These are phyloP conservation scores for Trametes versicolor DNA, from an alignment of 1,284 basidiomycete genomes.

Conservation along the genomic window DNA sequence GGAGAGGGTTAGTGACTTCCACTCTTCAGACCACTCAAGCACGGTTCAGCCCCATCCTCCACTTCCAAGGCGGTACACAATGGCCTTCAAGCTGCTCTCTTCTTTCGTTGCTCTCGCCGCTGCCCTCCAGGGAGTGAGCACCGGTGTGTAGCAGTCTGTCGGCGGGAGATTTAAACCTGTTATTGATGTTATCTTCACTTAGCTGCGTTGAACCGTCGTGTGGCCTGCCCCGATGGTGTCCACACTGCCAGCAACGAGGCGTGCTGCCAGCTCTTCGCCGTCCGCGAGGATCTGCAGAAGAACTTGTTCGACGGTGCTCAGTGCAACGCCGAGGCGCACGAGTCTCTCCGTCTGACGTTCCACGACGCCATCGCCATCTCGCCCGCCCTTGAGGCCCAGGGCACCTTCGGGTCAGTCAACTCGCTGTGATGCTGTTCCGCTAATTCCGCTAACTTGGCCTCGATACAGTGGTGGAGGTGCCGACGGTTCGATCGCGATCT, in stretches of 20 bases:
- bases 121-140: conserved; percentile 24
- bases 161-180: not conserved
- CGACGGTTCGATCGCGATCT: conserved; percentile 40
- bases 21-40: conserved; percentile 10
- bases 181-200: not conserved
- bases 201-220: conserved; percentile 35
- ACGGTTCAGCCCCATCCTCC: not conserved
- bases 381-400: conserved; percentile 28
- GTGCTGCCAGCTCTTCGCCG: conserved; percentile 50
- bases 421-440: conserved; percentile 8
- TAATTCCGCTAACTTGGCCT: conserved; percentile 32
- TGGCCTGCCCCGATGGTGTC: conserved; percentile 37
- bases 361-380: conserved; percentile 44
- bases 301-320: conserved; percentile 47
- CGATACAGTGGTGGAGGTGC: conserved; percentile 38
- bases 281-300: conserved; percentile 48
- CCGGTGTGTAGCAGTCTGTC: conserved; percentile 12
- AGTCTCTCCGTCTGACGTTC: conserved; percentile 45
- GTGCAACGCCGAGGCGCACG: conserved; percentile 43
- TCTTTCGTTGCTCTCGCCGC: conserved; percentile 28
- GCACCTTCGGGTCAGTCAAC: conserved; percentile 31
- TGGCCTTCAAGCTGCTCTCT: conserved; percentile 33
- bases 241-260: conserved; percentile 49
- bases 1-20: conserved; percentile 5
- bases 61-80: conserved; percentile 2